phyloP scores from a whole-genome alignment of 2,329 filamentous ascomycete genomes.

The Xylariaceae sp. region DNA sequence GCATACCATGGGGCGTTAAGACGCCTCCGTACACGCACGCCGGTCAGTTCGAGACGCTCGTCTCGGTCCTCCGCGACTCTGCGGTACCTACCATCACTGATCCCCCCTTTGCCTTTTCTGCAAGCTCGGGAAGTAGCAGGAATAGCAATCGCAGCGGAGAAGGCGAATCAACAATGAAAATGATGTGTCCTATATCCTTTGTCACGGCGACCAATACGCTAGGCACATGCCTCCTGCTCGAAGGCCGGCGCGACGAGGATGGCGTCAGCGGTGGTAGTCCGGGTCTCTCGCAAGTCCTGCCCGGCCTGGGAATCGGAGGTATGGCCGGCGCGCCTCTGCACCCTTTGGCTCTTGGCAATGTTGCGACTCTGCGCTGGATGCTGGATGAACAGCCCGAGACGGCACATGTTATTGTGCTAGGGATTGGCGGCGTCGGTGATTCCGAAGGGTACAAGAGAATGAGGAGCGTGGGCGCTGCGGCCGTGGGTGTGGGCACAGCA shows the following conservation, averaged over 20 bases:
- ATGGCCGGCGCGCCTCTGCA: conserved; percentile 69
- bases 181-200: too few species aligned
- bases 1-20: conserved; percentile 58
- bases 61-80: conserved; percentile 40
- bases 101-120: too few species aligned
- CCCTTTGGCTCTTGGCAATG: conserved; percentile 69
- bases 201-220: conserved; percentile 72
- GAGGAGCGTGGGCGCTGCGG: conserved; percentile 58
- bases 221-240: conserved; percentile 59
- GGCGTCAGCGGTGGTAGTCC: too few species aligned
- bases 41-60: conserved; percentile 56
- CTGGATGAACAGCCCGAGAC: conserved; percentile 47
- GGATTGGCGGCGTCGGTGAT: conserved; percentile 68
- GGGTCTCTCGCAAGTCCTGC: conserved; percentile 5
- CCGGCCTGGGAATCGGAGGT: conserved; percentile 60
- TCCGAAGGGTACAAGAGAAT: conserved; percentile 58
- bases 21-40: conserved; percentile 70
- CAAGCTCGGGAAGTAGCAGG: too few species aligned
- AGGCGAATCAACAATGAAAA: too few species aligned
- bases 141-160: too few species aligned
- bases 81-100: too few species aligned
- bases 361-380: conserved; percentile 57
- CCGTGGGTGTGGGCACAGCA: conserved; percentile 65
- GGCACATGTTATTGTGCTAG: conserved; percentile 57
- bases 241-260: too few species aligned